Percentiles rank a stretch among this genome's conserved stretches.
These are phyloP conservation scores for Kodamaea kaohsiungensis DNA, from an alignment of 805 yeast genomes.

Conservation along the genomic window DNA sequence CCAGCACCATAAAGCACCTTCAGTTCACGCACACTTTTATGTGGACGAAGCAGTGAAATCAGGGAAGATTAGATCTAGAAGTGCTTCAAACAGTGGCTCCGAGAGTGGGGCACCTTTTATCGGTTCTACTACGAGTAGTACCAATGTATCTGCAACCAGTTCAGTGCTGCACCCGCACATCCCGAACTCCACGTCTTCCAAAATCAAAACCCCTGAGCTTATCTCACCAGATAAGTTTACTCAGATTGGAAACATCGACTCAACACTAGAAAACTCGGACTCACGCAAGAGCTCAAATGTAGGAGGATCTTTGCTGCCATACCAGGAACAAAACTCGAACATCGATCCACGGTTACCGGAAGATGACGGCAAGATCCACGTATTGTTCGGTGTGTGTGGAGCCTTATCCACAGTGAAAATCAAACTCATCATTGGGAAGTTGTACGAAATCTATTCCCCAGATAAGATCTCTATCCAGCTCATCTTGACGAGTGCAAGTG, in stretches of 20 bases:
- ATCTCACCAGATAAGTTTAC: constrained; percentile 4
- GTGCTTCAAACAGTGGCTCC: constrained; percentile 37
- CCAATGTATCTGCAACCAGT: background rate
- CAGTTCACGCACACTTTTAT: constrained; percentile 79
- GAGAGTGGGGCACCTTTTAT: constrained; percentile 1
- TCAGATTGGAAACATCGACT: constrained; percentile 6
- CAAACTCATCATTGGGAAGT: constrained; percentile 50
- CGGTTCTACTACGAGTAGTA: background rate
- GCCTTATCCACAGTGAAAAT: constrained; percentile 54
- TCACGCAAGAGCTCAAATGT: constrained; percentile 2
- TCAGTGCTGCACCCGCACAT: constrained; percentile 1
- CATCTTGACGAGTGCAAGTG: constrained; percentile 54
- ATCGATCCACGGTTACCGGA: constrained; percentile 66
- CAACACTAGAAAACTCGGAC: background rate
- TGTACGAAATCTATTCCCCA: constrained; percentile 51
- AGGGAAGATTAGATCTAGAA: constrained; percentile 36
- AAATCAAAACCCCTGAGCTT: constrained; percentile 8
- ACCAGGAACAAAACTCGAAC: constrained; percentile 45
- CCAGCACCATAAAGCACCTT: constrained; percentile 53
- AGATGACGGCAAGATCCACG: constrained; percentile 57
- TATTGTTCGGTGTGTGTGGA: constrained; percentile 60
- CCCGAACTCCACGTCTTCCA: constrained; percentile 7
- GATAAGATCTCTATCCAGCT: constrained; percentile 55
- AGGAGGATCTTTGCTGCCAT: background rate
- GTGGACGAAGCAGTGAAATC: constrained; percentile 67